A percentile compares a stretch with the other conserved stretches of the same genome.
phyloP scores from a whole-genome alignment of 805 yeast species.

The Grigorovia humatica region DNA sequence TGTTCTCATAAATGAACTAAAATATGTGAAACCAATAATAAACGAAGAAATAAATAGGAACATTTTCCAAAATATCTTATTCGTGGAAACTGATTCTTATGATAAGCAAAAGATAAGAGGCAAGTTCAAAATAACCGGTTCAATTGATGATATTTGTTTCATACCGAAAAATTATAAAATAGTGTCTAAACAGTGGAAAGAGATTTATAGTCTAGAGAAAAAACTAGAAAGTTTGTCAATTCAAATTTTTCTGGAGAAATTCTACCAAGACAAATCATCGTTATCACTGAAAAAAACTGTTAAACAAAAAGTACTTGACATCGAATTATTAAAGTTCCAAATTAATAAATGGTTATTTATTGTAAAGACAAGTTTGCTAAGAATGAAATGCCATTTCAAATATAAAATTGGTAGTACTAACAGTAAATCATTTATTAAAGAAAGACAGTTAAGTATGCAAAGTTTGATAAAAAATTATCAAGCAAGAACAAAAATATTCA shows the following conservation, averaged over 20 bases:
- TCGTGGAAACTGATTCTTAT: conserved; percentile 34
- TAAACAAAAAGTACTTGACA: neutral
- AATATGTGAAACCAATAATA: conserved; percentile 35
- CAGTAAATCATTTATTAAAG: conserved; percentile 1
- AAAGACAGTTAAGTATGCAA: conserved; percentile 3
- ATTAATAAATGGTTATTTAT: neutral
- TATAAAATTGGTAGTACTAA: neutral
- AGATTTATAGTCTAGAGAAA: conserved; percentile 23
- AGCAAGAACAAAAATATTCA: conserved; percentile 1
- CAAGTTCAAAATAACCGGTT: conserved; percentile 31
- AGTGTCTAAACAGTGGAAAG: conserved; percentile 27
- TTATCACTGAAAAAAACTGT: neutral
- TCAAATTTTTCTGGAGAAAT: conserved; percentile 22
- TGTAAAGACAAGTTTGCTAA: neutral
- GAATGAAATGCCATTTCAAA: neutral
- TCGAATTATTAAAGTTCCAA: neutral
- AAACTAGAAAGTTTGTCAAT: conserved; percentile 34
- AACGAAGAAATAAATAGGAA: conserved; percentile 33
- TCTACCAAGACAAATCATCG: conserved; percentile 8
- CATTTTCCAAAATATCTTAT: conserved; percentile 27
- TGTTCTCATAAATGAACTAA: conserved; percentile 47
- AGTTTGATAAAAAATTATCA: neutral
- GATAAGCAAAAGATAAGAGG: conserved; percentile 27
- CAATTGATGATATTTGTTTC: conserved; percentile 50
- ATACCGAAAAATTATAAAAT: conserved; percentile 34